Evolutionary conservation across 2,329 filamentous ascomycete genomes (phyloP), one percentile per base, ranked within the genome.

Genomic region (Exserohilum rostratum): DNA sequence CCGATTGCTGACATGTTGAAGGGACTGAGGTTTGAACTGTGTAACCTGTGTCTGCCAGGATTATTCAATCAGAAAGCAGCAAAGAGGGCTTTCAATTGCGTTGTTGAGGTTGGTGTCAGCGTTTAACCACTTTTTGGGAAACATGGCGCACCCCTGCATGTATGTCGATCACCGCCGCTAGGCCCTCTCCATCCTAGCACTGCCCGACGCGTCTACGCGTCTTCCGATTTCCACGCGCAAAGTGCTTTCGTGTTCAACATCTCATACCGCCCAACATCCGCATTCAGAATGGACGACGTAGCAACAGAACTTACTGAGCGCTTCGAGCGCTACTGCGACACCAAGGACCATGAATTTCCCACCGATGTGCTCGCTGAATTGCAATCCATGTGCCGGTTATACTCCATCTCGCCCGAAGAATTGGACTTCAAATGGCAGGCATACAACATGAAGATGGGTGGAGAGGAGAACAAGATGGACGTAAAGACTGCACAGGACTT

Each of bases 391-490:
- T 84, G 95, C 78, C 87, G 88, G 50, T 82, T 98, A 56, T 91
- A 97, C 77, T 87, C 86, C 43, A 84, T 98, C 57, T 85, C 87
- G 13, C 83, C 87, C 30, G 88, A 98, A 74, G 95, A 98, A 72
- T 82, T 98, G 22, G 97, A 91, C 77, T 97, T 91, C 85, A 98
- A 98, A 82, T 99, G 95, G 95, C 95, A 99, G 76, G 93, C 92
- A 0, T 98, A 97, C 81, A 93, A 90, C 76, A 89, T 99, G 73
- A 96, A 93, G 77, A 92, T 98, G 87, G 91, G 93, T 20, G 80
- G 86, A 43, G 91, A 96, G 52, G 89, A 91, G 53, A 87, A 87
- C 58, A 87, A 83, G 55, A 78, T 90, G 57, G 85, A 89, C 43
- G 81, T 96, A 37, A 85, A 89, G 33, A 88, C 85, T 0, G 85